Percentiles rank a stretch among this genome's conserved stretches.
These are phyloP conservation scores for Diplodia seriata DNA, from an alignment of 2,329 filamentous ascomycete species.

Conservation along the genomic window DNA sequence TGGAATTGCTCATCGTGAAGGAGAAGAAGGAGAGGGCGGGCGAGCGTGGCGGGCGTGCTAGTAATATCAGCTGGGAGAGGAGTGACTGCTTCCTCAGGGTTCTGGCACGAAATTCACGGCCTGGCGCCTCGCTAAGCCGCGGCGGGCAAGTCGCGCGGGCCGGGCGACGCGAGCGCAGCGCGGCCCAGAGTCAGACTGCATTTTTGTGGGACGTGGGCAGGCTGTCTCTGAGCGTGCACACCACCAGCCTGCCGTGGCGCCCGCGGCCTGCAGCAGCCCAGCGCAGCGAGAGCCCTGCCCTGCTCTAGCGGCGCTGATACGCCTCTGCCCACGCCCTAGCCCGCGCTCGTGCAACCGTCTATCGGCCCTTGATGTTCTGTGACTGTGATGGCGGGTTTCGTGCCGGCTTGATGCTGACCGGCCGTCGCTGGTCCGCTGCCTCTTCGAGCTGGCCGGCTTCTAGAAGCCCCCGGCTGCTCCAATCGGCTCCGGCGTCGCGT, in stretches of 20 bases:
- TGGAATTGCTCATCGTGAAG: conserved; percentile 31
- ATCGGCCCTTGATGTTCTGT: conserved; percentile 20
- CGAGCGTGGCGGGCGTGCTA: conserved; percentile 16
- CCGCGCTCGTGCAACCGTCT: conserved; percentile 21
- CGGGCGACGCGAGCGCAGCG: conserved; percentile 26
- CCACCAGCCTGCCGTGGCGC: conserved; percentile 24
- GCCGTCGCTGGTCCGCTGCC: conserved; percentile 20
- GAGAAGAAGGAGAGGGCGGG: conserved; percentile 17
- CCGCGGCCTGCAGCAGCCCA: conserved; percentile 16
- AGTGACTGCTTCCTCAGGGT: conserved; percentile 28
- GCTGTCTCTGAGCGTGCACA: conserved; percentile 28
- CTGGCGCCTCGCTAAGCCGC: conserved; percentile 28
- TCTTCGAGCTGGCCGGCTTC: neutral
- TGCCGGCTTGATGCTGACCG: conserved; percentile 27
- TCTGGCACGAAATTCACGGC: conserved; percentile 28
- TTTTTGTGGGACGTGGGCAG: conserved; percentile 30
- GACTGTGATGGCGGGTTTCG: conserved; percentile 29
- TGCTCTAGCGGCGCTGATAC: conserved; percentile 15
- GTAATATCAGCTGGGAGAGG: conserved; percentile 29
- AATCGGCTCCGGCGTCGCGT: neutral
- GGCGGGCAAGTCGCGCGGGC: conserved; percentile 29
- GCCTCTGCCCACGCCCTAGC: conserved; percentile 21
- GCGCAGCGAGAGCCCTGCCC: conserved; percentile 18
- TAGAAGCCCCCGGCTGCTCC: conserved; percentile 8
- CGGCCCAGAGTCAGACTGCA: conserved; percentile 30